Evolutionary conservation across 2,329 filamentous ascomycete species (phyloP), one percentile per base, ranked within the genome.

Genomic region (Aureobasidium mangrovei): DNA sequence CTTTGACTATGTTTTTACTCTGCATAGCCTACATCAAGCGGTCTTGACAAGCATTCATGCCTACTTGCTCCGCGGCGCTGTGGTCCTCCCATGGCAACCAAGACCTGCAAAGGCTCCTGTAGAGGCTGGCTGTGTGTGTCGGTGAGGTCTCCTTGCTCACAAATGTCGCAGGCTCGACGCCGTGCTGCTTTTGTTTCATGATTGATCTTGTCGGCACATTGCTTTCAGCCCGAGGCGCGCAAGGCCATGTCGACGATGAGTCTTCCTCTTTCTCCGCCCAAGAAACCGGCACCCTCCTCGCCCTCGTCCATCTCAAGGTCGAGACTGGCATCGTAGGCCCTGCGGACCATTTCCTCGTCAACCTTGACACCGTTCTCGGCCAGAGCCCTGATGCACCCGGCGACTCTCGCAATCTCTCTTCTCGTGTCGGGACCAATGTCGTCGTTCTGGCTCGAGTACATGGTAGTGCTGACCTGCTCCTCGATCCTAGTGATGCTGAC

Each of bases 361-460:
- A 98, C 89, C 56, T 84, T 82, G 41, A 93, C 73, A 0, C 88
- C 88, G 42, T 85, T 82, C 67, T 94, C 86, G 2, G 95, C 87
- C 56, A 98, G 72, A 1, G 89, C 85, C 55, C 83, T 80, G 54
- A 98, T 86, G 55, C 93, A 86, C 26, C 88, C 87, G 35, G 86
- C 79, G 43, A 97, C 77, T 56, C 91, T 78, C 12, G 88, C 84
- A 70, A 98, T 96, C 75, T 97, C 93, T 58, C 84, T 81, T 75
- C 93, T 83, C 12, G 89, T 91, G 47, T 82, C 81, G 2, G 82
- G 74, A 26, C 81, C 75, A 59, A 98, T 90, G 55, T 82, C 78
- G 67, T 97, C 91, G 67, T 98, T 98, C 73, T 96, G 90, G 67
- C 88, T 94, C 54, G 88, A 93, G 72, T 98, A 98, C 62, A 95